phyloP scores from a whole-genome alignment of 2,329 filamentous ascomycete genomes.

The Alternaria ethzedia region DNA sequence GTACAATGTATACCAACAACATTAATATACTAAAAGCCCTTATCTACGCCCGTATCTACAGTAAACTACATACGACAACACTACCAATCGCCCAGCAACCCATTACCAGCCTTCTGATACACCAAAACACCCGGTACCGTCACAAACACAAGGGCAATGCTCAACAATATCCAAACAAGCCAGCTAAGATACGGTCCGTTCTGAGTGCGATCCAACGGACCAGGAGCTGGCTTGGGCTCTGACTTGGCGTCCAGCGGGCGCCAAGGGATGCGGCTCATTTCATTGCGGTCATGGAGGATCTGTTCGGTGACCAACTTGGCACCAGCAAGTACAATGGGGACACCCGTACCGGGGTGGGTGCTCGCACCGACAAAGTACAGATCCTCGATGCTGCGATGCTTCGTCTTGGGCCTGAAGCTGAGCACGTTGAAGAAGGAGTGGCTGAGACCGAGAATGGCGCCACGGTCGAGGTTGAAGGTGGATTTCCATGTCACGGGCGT shows the following conservation, averaged over 20 bases:
- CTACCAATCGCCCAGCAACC: constrained; percentile 4
- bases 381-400: constrained; percentile 56
- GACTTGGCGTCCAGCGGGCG: constrained; percentile 3
- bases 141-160: constrained; percentile 10
- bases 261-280: constrained; percentile 50
- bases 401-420: constrained; percentile 67
- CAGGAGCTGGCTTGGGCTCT: background rate
- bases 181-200: constrained; percentile 16
- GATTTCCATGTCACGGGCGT: constrained; percentile 69
- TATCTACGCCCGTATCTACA: background rate
- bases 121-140: background rate
- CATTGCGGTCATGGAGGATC: constrained; percentile 51
- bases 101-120: background rate
- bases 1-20: background rate
- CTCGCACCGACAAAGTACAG: constrained; percentile 77
- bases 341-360: constrained; percentile 77
- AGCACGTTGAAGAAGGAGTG: constrained; percentile 79
- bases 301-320: constrained; percentile 67
- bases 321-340: constrained; percentile 75
- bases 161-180: constrained; percentile 24
- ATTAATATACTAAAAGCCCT: background rate
- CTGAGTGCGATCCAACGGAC: constrained; percentile 26
- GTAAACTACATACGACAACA: background rate
- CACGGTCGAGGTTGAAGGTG: constrained; percentile 76
- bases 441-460: constrained; percentile 73